Percentiles rank a stretch among this genome's conserved stretches.
Conservation (phyloP, 257 asterid species). For the Solanum appendiculatum region DNA sequence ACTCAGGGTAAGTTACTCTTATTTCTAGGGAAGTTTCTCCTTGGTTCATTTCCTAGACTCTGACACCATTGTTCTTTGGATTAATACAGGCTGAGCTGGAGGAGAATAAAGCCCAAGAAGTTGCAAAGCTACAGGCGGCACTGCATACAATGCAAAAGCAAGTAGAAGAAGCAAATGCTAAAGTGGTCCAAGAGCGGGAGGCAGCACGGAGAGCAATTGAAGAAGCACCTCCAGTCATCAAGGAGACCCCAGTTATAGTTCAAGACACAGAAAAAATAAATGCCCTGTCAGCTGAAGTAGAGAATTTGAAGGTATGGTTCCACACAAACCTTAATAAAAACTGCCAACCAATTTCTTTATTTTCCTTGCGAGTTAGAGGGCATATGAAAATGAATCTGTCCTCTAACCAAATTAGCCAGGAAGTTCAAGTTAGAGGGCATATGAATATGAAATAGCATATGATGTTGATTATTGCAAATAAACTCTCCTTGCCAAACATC, state of each 20-base stretch:
- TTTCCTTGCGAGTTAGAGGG: background rate
- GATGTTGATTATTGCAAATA: background rate
- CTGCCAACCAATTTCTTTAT: background rate
- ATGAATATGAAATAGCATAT: background rate
- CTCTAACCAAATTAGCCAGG: background rate
- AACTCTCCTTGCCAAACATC: background rate
- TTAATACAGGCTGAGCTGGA: slow-evolving; percentile 79
- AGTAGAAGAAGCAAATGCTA: slow-evolving; percentile 89
- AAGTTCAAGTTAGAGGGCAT: background rate
- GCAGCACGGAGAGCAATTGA: slow-evolving; percentile 88
- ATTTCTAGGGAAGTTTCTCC: background rate
- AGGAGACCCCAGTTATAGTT: slow-evolving; percentile 92
- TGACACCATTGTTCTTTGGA: slow-evolving; percentile 15
- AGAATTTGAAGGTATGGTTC: slow-evolving; percentile 59
- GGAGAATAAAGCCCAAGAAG: slow-evolving; percentile 89
- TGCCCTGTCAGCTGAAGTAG: slow-evolving; percentile 73
- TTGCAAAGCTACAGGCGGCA: slow-evolving; percentile 74
- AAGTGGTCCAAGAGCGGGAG: slow-evolving; percentile 74
- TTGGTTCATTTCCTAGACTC: background rate
- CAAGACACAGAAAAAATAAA: slow-evolving; percentile 83
- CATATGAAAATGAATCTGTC: background rate
- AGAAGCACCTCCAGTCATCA: slow-evolving; percentile 95
- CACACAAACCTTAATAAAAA: background rate
- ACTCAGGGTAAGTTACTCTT: slow-evolving; percentile 51
- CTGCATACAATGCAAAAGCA: slow-evolving; percentile 64